phyloP scores from a whole-genome alignment of 208 protist species.

The Crithidia mellificae region DNA sequence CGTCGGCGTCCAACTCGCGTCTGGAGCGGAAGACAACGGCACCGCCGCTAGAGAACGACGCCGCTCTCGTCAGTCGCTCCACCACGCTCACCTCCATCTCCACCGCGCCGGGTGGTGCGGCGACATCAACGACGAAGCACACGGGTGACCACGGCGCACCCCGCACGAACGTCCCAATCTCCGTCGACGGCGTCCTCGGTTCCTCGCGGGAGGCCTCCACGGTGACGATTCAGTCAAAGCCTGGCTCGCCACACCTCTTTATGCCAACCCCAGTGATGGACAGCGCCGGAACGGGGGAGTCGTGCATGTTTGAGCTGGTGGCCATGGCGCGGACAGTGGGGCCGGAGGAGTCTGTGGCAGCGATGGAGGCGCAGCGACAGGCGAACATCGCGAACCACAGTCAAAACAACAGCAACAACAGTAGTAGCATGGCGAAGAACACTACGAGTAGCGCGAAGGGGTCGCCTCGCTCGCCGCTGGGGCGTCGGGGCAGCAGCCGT shows the following conservation, averaged over 20 bases:
- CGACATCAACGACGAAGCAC: not conserved
- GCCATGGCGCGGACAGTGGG: conserved; percentile 19
- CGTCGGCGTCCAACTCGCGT: not conserved
- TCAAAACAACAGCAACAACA: no score
- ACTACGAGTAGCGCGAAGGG: no score
- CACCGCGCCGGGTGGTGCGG: not conserved
- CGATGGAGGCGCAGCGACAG: conserved; percentile 12
- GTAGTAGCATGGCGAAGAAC: no score
- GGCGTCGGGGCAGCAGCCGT: not conserved
- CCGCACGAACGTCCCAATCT: not conserved
- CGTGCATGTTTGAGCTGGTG: not conserved
- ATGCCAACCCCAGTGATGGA: not conserved
- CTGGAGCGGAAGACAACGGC: conserved; percentile 1
- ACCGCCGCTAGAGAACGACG: not conserved
- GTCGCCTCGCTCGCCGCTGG: not conserved
- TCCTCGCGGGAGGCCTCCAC: not conserved
- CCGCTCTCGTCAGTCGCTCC: not conserved
- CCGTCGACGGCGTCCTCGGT: conserved; percentile 1
- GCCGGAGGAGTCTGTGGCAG: conserved; percentile 14
- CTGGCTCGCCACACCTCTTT: conserved; percentile 9
- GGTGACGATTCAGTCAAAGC: not conserved
- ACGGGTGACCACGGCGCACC: not conserved
- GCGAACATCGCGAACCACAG: not conserved
- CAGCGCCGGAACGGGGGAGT: not conserved
- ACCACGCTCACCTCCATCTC: not conserved